phyloP scores from a whole-genome alignment of 129 eudicot genomes.

The Flaveria trinervia region DNA sequence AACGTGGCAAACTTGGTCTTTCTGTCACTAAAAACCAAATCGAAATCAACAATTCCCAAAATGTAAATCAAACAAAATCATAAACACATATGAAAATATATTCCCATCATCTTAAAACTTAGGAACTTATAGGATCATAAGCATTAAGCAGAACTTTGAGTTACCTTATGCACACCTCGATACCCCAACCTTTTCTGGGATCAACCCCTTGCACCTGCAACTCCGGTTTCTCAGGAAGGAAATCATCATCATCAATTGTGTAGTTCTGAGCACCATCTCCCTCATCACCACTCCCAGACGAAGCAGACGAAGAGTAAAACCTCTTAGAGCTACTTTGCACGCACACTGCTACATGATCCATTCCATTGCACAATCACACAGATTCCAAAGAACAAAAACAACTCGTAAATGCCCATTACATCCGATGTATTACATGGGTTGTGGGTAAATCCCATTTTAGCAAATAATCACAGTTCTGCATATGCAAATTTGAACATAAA shows the following conservation, averaged over 20 bases:
- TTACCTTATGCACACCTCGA: constrained; percentile 96
- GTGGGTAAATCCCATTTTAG: background rate
- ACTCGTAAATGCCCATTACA: background rate
- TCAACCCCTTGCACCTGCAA: constrained; percentile 71
- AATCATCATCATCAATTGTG: constrained; percentile 40
- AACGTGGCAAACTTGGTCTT: background rate
- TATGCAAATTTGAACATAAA: background rate
- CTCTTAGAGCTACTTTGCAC: constrained; percentile 29
- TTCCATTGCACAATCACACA: constrained; percentile 9
- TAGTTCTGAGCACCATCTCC: constrained; percentile 27
- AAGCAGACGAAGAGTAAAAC: constrained; percentile 47
- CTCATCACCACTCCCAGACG: constrained; percentile 38
- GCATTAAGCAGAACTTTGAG: no score
- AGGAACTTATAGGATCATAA: no score
- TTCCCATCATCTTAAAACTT: no score
- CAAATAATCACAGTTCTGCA: background rate
- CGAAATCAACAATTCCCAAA: background rate
- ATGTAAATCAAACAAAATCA: background rate
- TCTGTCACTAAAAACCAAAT: background rate
- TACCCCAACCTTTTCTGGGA: constrained; percentile 90
- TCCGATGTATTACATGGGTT: no score
- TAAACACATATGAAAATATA: no score
- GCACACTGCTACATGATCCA: constrained; percentile 43
- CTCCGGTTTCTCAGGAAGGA: constrained; percentile 59
- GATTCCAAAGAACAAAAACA: constrained; percentile 2